These are phyloP conservation scores for Hyaloscypha variabilis DNA, from an alignment of 495 filamentous ascomycete species.

Conservation along the genomic window DNA sequence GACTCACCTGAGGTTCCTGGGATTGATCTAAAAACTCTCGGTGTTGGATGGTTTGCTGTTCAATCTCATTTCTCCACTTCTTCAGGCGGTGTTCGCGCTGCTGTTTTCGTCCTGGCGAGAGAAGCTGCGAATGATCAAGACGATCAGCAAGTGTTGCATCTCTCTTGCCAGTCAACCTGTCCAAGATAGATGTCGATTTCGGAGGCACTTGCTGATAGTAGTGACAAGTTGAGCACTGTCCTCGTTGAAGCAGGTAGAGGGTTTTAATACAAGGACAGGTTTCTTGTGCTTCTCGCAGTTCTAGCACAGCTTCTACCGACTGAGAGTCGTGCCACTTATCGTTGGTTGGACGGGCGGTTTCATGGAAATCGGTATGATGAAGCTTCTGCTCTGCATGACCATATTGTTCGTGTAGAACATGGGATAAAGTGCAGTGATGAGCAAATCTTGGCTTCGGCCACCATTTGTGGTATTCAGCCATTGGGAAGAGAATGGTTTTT, in stretches of 20 bases:
- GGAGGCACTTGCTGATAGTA: not conserved
- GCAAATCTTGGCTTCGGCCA: too few species aligned
- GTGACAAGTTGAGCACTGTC: not conserved
- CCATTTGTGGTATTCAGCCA: too few species aligned
- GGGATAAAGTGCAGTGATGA: not conserved
- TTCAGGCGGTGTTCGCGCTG: not conserved
- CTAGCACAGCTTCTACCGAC: not conserved
- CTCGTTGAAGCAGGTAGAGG: not conserved
- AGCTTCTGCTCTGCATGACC: not conserved
- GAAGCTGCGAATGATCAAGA: not conserved
- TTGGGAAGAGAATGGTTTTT: too few species aligned
- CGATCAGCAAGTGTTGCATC: not conserved
- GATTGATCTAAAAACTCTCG: too few species aligned
- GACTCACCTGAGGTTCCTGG: too few species aligned
- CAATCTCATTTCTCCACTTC: not conserved
- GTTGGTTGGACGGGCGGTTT: too few species aligned
- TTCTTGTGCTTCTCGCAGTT: not conserved
- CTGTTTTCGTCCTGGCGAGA: not conserved
- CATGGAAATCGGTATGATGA: too few species aligned
- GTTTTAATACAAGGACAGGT: not conserved
- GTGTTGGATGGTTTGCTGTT: not conserved
- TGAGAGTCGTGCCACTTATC: not conserved
- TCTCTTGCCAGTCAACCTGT: not conserved
- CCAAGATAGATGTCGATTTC: not conserved
- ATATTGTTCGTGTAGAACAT: constrained; percentile 10